Base-by-base conservation (phyloP, 1,284 basidiomycete genomes). In the Porogramme epimiltina region DNA sequence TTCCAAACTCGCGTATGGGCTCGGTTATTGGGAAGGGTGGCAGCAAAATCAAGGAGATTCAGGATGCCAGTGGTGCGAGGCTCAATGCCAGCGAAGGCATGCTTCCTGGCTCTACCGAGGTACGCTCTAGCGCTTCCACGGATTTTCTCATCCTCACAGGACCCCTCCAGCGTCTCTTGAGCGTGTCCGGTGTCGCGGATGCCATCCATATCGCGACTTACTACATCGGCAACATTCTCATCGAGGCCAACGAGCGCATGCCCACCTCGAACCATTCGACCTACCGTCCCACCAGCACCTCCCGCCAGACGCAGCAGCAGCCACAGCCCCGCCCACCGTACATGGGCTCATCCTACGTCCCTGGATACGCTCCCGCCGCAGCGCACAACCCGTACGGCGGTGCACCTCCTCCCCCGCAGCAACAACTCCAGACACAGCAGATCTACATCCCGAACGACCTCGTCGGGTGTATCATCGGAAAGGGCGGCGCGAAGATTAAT, bases 171-270 rank as follows among this genome's bases (percentile, higher is more conserved):
- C 91, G 95, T 52, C 93, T 99, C 22, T 79, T 99, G 51, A 97
- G 93, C 60, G 95, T 99, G 42, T 95, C 95, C 33, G 97, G 97
- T 49, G 97, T 99, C 38, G 97, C 97, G n/a, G 97, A 99, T 70
- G 97, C 97, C 18, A 95, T 99, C 52, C 97, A 99, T 73, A 99
- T 99, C 60, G 97, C 97, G 25, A 98, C 97, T 5, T 99, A 98
- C 76, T 98, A 99, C 69, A 95, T 98, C 55, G 95, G 95, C 47
- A 96, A 94, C 59, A 97, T 98, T 61, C 84, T 98, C 53, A 89
- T 98, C 60, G 95, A 98, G 71, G 93, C 94, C 42, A 91, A 95
- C 69, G 94, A 96, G 64, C 88, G 90, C 55, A 82, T 80, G 81
- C 89, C 86, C 6, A 80, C 86, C n/a, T 74, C 77, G 28, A 73